Evolutionary conservation across 1,139 yeast genomes (phyloP).

Genomic region (Scheffersomyces parashehatae): DNA sequence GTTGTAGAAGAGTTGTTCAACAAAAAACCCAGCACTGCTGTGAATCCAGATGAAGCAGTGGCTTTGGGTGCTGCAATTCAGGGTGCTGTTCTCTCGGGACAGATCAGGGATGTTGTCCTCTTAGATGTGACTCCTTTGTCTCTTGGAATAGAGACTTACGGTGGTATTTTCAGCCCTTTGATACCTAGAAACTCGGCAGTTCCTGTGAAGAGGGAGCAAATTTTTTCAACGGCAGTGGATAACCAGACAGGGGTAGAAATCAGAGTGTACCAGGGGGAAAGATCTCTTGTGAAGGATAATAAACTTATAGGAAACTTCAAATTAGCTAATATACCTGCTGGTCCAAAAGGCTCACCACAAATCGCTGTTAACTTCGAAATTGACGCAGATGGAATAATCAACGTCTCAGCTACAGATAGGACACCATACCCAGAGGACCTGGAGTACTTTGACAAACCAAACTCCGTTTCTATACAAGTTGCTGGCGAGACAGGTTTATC

Average conservation of each 20-base stretch:
- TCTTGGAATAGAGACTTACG: constrained; percentile 78
- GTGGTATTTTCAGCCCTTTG: constrained; percentile 77
- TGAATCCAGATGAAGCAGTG: constrained; percentile 84
- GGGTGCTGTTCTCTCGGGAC: constrained; percentile 76
- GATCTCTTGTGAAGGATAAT: constrained; percentile 72
- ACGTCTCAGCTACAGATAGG: constrained; percentile 69
- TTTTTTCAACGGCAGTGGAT: constrained; percentile 83
- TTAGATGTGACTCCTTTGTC: constrained; percentile 80
- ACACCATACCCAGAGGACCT: constrained; percentile 47
- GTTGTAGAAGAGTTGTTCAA: constrained; percentile 59
- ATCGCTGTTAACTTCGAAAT: constrained; percentile 73
- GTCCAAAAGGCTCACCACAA: constrained; percentile 78
- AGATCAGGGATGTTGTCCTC: constrained; percentile 66
- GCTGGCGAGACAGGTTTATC: constrained; percentile 69
- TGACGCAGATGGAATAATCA: constrained; percentile 81
- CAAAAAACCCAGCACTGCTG: constrained; percentile 60
- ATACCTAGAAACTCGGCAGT: constrained; percentile 76
- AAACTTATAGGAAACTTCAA: constrained; percentile 72
- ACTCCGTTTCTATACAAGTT: constrained; percentile 62
- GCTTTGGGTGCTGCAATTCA: constrained; percentile 86
- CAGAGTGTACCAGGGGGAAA: constrained; percentile 77
- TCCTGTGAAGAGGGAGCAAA: constrained; percentile 70
- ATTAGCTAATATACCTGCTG: constrained; percentile 64
- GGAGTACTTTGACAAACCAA: constrained; percentile 30
- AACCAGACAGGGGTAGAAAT: constrained; percentile 81